phyloP scores from a whole-genome alignment of 2,329 filamentous ascomycete species.

The Raffaelea arxii region DNA sequence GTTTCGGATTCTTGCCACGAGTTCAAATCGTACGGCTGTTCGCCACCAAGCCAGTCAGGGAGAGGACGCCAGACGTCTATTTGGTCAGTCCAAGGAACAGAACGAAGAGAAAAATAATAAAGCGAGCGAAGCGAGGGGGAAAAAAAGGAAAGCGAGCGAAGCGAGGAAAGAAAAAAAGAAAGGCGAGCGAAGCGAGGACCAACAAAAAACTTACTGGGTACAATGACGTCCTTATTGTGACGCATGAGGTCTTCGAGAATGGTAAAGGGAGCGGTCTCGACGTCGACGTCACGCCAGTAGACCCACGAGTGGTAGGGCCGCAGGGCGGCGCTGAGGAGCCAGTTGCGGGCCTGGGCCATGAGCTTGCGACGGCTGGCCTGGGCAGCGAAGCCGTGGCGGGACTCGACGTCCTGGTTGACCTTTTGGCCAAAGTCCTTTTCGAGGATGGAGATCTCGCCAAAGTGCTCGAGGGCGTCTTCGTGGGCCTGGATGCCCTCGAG shows the following conservation, averaged over 20 bases:
- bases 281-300: slow-evolving; percentile 98
- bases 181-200: too few species aligned
- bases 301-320: slow-evolving; percentile 97
- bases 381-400: slow-evolving; percentile 91
- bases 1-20: slow-evolving; percentile 99
- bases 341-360: slow-evolving; percentile 97
- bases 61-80: slow-evolving; percentile 97
- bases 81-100: neutral
- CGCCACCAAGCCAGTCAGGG: slow-evolving; percentile 95
- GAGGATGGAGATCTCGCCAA: slow-evolving; percentile 93
- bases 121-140: neutral
- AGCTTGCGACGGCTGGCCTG: slow-evolving; percentile 89
- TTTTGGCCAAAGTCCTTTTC: slow-evolving; percentile 99
- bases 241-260: slow-evolving; percentile 97
- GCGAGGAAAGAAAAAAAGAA: neutral
- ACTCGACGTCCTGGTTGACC: slow-evolving; percentile 96
- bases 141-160: neutral
- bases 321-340: slow-evolving; percentile 86
- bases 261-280: slow-evolving; percentile 92
- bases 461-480: slow-evolving; percentile 69
- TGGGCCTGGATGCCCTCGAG: slow-evolving; percentile 73
- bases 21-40: slow-evolving; percentile 96
- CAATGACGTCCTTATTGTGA: slow-evolving; percentile 97
- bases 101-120: neutral
- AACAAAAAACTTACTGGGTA: slow-evolving; percentile 89